phyloP scores from a whole-genome alignment of 495 filamentous ascomycete species.

The Podospora bellae-mahoneyi region DNA sequence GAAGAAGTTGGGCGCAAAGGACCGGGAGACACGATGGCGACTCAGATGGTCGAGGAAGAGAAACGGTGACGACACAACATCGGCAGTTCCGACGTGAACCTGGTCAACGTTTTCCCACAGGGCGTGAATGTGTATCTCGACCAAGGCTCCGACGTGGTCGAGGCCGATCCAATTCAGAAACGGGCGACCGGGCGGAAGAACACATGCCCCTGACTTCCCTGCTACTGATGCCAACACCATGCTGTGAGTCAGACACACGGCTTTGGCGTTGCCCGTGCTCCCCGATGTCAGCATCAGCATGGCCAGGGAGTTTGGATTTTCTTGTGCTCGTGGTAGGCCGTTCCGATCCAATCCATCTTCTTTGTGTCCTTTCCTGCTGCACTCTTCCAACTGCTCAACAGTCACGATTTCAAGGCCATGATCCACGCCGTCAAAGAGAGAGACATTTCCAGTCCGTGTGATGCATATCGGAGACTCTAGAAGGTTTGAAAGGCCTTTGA shows the following conservation, averaged over 20 bases:
- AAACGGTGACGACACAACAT: conserved; percentile 42
- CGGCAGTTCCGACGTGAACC: conserved; percentile 43
- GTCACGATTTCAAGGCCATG: not conserved
- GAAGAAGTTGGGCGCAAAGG: conserved; percentile 59
- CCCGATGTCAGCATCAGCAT: conserved; percentile 58
- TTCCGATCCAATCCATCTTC: not conserved
- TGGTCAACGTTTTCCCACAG: conserved; percentile 41
- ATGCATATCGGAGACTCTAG: conserved; percentile 16
- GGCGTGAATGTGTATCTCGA: conserved; percentile 51
- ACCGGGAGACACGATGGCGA: conserved; percentile 41
- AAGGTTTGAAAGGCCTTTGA: conserved; percentile 19
- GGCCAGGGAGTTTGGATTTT: not conserved
- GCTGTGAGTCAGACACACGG: conserved; percentile 43
- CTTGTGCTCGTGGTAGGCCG: not conserved
- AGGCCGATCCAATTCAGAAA: conserved; percentile 54
- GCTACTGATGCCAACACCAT: conserved; percentile 47
- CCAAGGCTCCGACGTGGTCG: conserved; percentile 54
- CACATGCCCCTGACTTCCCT: conserved; percentile 37
- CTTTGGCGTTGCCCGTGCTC: conserved; percentile 54
- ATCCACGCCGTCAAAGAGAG: not conserved
- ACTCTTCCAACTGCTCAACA: no score
- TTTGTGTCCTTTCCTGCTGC: no score
- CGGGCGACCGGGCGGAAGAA: conserved; percentile 12
- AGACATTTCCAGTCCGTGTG: not conserved
- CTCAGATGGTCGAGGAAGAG: conserved; percentile 43